These are phyloP conservation scores for Tetrapisispora nanseiensis DNA, from an alignment of 805 yeast species.

Conservation along the genomic window DNA sequence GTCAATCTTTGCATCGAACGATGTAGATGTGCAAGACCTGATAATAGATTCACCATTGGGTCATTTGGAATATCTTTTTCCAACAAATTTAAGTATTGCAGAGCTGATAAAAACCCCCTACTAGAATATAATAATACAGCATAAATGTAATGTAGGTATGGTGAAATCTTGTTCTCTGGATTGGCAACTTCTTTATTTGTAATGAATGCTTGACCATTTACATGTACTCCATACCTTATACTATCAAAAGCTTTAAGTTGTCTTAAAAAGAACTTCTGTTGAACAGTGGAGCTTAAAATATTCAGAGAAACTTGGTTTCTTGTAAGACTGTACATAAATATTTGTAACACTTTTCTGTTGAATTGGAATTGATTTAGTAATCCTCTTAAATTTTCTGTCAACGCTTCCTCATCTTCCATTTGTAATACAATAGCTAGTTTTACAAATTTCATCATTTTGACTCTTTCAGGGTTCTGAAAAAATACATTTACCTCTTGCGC, in stretches of 20 bases:
- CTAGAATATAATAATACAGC: constrained; percentile 73
- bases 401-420: constrained; percentile 42
- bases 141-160: constrained; percentile 69
- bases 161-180: constrained; percentile 39
- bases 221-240: constrained; percentile 39
- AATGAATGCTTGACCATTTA: constrained; percentile 74
- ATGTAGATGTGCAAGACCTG: constrained; percentile 77
- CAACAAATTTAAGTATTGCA: constrained; percentile 66
- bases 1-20: constrained; percentile 88
- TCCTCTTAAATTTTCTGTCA: constrained; percentile 50
- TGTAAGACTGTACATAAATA: constrained; percentile 58
- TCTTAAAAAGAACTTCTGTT: constrained; percentile 82
- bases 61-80: constrained; percentile 60
- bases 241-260: constrained; percentile 87
- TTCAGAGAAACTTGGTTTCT: constrained; percentile 47
- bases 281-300: constrained; percentile 63
- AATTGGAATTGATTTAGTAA: constrained; percentile 66
- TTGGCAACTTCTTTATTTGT: constrained; percentile 39
- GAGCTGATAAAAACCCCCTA: constrained; percentile 71
- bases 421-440: constrained; percentile 49
- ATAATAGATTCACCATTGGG: constrained; percentile 64
- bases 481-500: constrained; percentile 77
- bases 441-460: constrained; percentile 51
- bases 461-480: constrained; percentile 50
- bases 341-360: constrained; percentile 52